These are phyloP conservation scores for Amanita thiersii DNA, from an alignment of 768 basidiomycete genomes.

Conservation along the genomic window DNA sequence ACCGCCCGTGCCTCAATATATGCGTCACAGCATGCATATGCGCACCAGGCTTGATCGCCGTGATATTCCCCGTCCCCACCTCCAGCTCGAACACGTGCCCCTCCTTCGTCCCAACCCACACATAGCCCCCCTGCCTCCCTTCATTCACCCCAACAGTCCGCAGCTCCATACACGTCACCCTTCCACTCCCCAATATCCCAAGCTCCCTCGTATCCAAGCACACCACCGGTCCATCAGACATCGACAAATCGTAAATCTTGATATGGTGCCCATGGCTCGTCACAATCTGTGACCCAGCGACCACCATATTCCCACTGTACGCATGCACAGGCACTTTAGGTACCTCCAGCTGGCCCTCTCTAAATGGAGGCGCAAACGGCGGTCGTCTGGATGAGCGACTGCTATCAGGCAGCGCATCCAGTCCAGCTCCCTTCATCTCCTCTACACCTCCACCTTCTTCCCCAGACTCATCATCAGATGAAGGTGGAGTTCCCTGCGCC, in stretches of 20 bases:
- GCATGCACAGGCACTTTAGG: slow-evolving; percentile 52
- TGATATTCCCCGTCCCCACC: slow-evolving; percentile 47
- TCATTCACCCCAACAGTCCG: slow-evolving; percentile 36
- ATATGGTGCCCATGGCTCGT: slow-evolving; percentile 53
- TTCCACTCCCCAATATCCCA: slow-evolving; percentile 52
- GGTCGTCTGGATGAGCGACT: slow-evolving; percentile 57
- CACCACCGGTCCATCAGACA: slow-evolving; percentile 36
- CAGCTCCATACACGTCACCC: slow-evolving; percentile 75
- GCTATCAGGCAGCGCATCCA: slow-evolving; percentile 58
- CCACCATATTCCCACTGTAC: slow-evolving; percentile 43
- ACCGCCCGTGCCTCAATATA: slow-evolving; percentile 63
- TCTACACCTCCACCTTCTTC: slow-evolving; percentile 37
- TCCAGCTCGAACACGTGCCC: slow-evolving; percentile 85
- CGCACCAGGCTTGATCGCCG: slow-evolving; percentile 47
- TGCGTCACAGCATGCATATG: slow-evolving; percentile 63
- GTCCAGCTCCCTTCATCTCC: slow-evolving; percentile 32
- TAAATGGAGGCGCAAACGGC: slow-evolving; percentile 28
- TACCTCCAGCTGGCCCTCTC: slow-evolving; percentile 27
- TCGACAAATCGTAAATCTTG: slow-evolving; percentile 52
- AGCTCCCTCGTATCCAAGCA: slow-evolving; percentile 56
- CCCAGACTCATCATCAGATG: slow-evolving; percentile 45
- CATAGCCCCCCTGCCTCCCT: slow-evolving; percentile 44
- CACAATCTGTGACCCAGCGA: slow-evolving; percentile 51
- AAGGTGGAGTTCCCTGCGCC: slow-evolving; percentile 25
- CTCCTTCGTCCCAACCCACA: slow-evolving; percentile 91